phyloP scores from a whole-genome alignment of 305 asterid genomes.

The Coffea humblotiana region DNA sequence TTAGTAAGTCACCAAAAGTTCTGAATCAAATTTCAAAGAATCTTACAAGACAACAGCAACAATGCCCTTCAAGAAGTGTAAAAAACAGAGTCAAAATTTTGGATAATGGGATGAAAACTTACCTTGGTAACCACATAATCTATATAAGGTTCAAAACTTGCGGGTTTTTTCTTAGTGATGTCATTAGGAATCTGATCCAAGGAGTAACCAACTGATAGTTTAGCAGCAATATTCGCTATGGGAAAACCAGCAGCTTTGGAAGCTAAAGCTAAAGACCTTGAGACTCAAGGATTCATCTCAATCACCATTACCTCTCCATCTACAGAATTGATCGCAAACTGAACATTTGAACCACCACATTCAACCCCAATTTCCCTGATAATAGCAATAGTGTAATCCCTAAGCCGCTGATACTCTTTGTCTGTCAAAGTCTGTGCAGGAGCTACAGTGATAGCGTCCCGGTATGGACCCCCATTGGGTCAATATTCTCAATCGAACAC shows the following conservation, averaged over 20 bases:
- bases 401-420: constrained; percentile 89
- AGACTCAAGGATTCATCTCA: constrained; percentile 98
- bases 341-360: constrained; percentile 98
- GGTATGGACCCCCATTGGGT: constrained; percentile 97
- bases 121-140: constrained; percentile 99
- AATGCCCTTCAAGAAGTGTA: not conserved
- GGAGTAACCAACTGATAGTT: constrained; percentile 87
- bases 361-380: constrained; percentile 99
- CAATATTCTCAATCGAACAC: constrained; percentile 96
- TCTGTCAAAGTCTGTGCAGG: constrained; percentile 98
- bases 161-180: constrained; percentile 95
- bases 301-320: constrained; percentile 98
- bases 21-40: not conserved
- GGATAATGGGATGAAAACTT: constrained; percentile 14
- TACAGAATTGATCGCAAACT: constrained; percentile 85
- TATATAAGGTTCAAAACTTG: constrained; percentile 98
- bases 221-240: constrained; percentile 98
- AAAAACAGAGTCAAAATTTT: not conserved
- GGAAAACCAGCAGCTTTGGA: constrained; percentile 99
- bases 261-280: constrained; percentile 94
- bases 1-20: not conserved
- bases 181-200: constrained; percentile 98
- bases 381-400: constrained; percentile 95
- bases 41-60: not conserved
- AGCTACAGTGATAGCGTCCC: constrained; percentile 98